Evolutionary conservation across 768 basidiomycete species (phyloP), one percentile per base, ranked within the genome.

Genomic region (Lactifluus hygrophoroides): DNA sequence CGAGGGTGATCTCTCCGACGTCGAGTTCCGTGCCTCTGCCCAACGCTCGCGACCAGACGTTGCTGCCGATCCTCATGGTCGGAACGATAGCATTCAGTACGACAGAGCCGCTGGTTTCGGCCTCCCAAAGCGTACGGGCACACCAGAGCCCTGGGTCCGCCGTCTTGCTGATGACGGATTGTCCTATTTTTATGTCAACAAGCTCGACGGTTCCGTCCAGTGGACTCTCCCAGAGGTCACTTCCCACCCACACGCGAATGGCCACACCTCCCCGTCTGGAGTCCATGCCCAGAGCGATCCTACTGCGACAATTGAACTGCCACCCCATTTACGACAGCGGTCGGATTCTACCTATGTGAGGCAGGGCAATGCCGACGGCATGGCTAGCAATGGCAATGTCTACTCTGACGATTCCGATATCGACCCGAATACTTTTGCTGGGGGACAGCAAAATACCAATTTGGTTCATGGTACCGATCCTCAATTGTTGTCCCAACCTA

Each of bases 331-430:
- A 43, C 61, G 54, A 48, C 70, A 68, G 51, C 73, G 68, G 49
- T 71, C 75, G 10, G 69, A 69, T 56, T 77, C 76, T 21, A 59
- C 69, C 17, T 69, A 67, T 48, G 62, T 64, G 47, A 66, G 55
- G 17, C 56, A 62, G 52, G 68, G 66, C 23, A 70, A 70, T 27
- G 68, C 66, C 35, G 70, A 72, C 34, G 71, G 67, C 50, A 63
- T 62, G 14, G 64, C 69, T 27, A 75, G 76, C 42, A 79, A 80
- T 52, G 71, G 79, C 53, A 89, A 89, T 67, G 80, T 84, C 32
- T 83, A 85, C 66, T 91, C 89, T 10, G 90, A 93, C 65, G 85
- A 87, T 66, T 91, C 88, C 10, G 88, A 86, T 51, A 74, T 87
- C 35, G 79, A 84, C 30, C 83, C 82, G 5, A 64, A 73, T 4